Evolutionary conservation across 345 rosid species (phyloP), one percentile per base, ranked within the genome.

Genomic region (Toxicodendron radicans): DNA sequence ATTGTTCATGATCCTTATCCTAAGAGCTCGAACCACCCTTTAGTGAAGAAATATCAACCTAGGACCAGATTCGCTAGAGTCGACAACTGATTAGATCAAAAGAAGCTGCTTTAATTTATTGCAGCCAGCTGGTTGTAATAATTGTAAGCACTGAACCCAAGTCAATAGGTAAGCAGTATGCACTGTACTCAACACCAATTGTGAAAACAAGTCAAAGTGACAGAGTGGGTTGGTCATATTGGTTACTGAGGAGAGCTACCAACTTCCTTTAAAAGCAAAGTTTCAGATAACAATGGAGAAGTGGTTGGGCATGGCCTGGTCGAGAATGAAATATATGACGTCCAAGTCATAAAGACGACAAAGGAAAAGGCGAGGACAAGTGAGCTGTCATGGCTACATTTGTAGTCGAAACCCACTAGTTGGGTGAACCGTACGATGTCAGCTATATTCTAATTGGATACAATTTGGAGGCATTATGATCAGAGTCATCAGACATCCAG

Each of bases 41-140:
- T 13, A 46, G 10, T 46, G 51, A 9, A 57, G 13, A 9, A 57
- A 57, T 0, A 58, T 24, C 62, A 24, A 24, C 35, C 62, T 30
- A 13, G 69, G 20, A 65, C 32, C 23, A 11, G 51, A 35, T 2
- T 10, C 2, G 18, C 32, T 13, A 11, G 51, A 35, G 2, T 10
- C 2, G 18, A 46, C 8, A 5, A 21, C n/a, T 16, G 4, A 14
- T 24, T 0, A 16, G 10, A 7, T 53, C 5, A 61, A 69, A 35
- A 33, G 14, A 11, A 17, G 11, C 4, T 17, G 3, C 41, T 10
- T 53, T 17, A 6, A 20, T 0, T 70, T 17, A 56, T 63, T 52
- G 68, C 43, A 54, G 58, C 75, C 79, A 79, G 82, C 79, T 79
- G 79, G 27, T 23, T 1, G 9, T 0, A 46, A 58, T 45, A 71